Evolutionary conservation across 2,329 filamentous ascomycete species (phyloP).

Genomic region (Aspergillus ustus): DNA sequence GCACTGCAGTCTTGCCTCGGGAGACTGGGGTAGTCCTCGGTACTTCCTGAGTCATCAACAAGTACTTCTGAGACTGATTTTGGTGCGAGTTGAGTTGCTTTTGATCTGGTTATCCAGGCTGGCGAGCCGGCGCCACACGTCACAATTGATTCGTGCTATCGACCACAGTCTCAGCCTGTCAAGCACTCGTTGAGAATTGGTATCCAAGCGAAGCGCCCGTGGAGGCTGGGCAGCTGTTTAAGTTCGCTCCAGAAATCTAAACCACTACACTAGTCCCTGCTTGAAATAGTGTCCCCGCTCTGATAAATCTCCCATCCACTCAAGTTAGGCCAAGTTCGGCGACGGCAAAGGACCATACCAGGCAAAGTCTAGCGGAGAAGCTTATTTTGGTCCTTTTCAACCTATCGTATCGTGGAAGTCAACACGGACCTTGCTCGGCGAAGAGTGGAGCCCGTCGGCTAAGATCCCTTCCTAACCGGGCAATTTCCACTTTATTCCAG

Average conservation of each 20-base stretch:
- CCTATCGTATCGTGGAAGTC: background rate
- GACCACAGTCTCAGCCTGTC: background rate
- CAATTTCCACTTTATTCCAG: background rate
- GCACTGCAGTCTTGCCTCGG: no score
- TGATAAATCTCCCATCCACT: slow-evolving; percentile 8
- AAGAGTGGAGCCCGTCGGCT: background rate
- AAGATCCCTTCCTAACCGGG: slow-evolving; percentile 4
- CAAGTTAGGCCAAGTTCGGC: slow-evolving; percentile 10
- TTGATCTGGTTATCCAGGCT: no score
- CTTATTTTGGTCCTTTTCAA: background rate
- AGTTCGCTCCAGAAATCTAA: background rate
- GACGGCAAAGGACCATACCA: slow-evolving; percentile 12
- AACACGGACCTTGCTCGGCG: slow-evolving; percentile 5
- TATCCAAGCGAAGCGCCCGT: slow-evolving; percentile 4
- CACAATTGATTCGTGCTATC: background rate
- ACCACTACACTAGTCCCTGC: background rate
- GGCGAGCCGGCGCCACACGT: background rate
- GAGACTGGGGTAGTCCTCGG: no score
- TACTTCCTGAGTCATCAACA: no score
- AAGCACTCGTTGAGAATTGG: background rate
- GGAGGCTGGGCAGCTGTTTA: background rate
- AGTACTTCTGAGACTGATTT: no score
- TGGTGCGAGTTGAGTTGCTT: no score
- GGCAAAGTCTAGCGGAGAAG: slow-evolving; percentile 1
- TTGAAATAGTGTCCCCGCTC: slow-evolving; percentile 4